Evolutionary conservation across 352 stramenopile genomes (phyloP), one percentile per base, ranked within the genome.

Genomic region (Pelagophyceae sp.): DNA sequence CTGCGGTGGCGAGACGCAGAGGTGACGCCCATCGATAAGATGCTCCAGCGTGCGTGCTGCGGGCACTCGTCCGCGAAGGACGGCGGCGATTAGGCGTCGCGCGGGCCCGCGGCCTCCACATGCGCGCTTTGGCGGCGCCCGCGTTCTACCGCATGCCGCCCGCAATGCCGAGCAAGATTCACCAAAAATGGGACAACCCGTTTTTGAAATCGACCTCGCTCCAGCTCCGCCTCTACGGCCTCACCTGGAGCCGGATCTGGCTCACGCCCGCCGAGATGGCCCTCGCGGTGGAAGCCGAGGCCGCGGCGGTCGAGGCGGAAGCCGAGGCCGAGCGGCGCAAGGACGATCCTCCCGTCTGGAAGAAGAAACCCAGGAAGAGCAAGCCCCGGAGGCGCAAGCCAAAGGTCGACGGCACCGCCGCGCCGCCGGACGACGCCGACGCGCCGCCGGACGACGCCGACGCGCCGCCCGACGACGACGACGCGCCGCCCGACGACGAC

Each of bases 121-220:
- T 72, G 15, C 31, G 35, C 15, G 31, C 25, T 5, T 27, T 72
- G 15, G 3, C 19, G 6, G 19, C 64, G 64, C 64, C 64, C 6
- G 29, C 31, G 15, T 72, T 72, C 64, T 72, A 31, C 64, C 64
- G 64, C 31, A 72, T 72, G 64, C 64, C 64, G 3, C 64, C 64
- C 11, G 64, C 29, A 25, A 17, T 72, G 5, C 29, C 29, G 35
- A 45, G 19, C 6, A 72, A 72, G 35, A 72, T 72, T 25, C 64
- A 72, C 35, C 37, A 3, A 11, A 72, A 72, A 50, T 72, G 64
- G 64, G 64, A 72, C 64, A 11, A 27, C 32, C 6, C 32, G 6
- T 72, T 51, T 32, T 19, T 51, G 6, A 25, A 72, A 32, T 38
- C 64, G 29, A 31, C 64, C 6, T 23, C 32, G 15, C 11, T 38